Conservation (phyloP, 2,329 filamentous ascomycete genomes). For the Phoma sp. region DNA sequence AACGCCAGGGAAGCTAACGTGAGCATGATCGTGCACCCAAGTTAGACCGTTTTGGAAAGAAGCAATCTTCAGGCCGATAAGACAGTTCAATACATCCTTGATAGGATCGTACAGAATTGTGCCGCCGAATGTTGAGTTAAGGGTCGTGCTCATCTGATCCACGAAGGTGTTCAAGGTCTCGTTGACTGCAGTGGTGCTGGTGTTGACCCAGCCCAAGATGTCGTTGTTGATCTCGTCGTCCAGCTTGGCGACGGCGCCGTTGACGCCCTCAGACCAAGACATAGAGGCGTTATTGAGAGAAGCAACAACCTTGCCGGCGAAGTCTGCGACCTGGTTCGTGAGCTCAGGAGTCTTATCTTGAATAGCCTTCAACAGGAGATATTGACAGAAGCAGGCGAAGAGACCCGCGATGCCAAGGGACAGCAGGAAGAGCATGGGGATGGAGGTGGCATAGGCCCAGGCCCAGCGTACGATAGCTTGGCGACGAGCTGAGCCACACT, state of each 20-base stretch:
- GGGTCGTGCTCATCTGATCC: constrained; percentile 72
- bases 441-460: constrained; percentile 84
- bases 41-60: constrained; percentile 86
- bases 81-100: constrained; percentile 78
- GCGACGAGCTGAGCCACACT: constrained; percentile 66
- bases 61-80: constrained; percentile 87
- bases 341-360: constrained; percentile 78
- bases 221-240: constrained; percentile 79
- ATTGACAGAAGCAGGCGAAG: constrained; percentile 82
- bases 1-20: constrained; percentile 80
- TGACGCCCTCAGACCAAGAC: constrained; percentile 78
- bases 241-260: constrained; percentile 70
- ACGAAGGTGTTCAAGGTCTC: constrained; percentile 84
- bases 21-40: constrained; percentile 88
- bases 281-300: constrained; percentile 74
- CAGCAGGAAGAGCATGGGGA: constrained; percentile 84
- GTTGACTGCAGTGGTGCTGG: constrained; percentile 82
- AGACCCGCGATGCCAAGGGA: constrained; percentile 82
- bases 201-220: constrained; percentile 85
- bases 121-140: constrained; percentile 80
- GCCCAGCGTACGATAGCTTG: constrained; percentile 82
- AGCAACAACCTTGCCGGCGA: constrained; percentile 77
- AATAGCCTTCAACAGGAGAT: constrained; percentile 74
- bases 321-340: constrained; percentile 74
- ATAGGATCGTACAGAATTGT: constrained; percentile 82